Evolutionary conservation across 2,329 filamentous ascomycete genomes (phyloP).

Genomic region (Fusarium sp.): DNA sequence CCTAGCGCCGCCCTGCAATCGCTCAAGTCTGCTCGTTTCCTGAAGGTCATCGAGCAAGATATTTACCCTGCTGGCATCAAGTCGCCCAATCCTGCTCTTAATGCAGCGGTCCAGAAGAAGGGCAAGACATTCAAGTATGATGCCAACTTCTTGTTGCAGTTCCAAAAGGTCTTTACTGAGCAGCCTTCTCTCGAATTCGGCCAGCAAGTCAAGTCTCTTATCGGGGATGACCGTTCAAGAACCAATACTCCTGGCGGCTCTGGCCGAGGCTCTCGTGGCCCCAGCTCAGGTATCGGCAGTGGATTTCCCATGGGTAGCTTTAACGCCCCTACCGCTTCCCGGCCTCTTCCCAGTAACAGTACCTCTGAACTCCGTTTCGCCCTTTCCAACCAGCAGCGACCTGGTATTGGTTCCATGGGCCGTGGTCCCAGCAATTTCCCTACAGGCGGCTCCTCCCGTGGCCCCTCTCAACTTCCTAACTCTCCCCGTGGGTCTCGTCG

Average conservation of each 20-base stretch:
- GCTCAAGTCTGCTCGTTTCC: conserved; percentile 88
- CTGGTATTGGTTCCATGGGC: conserved; percentile 50
- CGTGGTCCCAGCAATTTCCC: conserved; percentile 65
- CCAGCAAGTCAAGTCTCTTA: conserved; percentile 82
- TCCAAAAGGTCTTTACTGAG: conserved; percentile 95
- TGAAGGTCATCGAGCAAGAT: conserved; percentile 79
- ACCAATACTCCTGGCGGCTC: conserved; percentile 30
- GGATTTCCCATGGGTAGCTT: conserved; percentile 77
- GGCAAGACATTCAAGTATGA: conserved; percentile 91
- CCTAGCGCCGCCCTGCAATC: conserved; percentile 94
- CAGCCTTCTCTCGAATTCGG: conserved; percentile 96
- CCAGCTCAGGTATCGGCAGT: conserved; percentile 43
- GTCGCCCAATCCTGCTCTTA: conserved; percentile 92
- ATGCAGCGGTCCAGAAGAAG: conserved; percentile 80
- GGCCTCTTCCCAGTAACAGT: conserved; percentile 76
- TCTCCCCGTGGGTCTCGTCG: conserved; percentile 68
- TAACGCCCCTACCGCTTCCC: conserved; percentile 53
- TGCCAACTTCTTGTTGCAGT: conserved; percentile 93
- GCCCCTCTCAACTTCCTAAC: conserved; percentile 43
- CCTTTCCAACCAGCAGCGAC: conserved; percentile 56
- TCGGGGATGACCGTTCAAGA: conserved; percentile 74
- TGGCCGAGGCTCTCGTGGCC: conserved; percentile 21
- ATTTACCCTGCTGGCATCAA: conserved; percentile 84
- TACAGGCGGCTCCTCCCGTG: conserved; percentile 65
- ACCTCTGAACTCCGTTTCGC: conserved; percentile 80